Evolutionary conservation across 176 grass and related monocot species (phyloP).

Genomic region (Coix lacrymajobi): DNA sequence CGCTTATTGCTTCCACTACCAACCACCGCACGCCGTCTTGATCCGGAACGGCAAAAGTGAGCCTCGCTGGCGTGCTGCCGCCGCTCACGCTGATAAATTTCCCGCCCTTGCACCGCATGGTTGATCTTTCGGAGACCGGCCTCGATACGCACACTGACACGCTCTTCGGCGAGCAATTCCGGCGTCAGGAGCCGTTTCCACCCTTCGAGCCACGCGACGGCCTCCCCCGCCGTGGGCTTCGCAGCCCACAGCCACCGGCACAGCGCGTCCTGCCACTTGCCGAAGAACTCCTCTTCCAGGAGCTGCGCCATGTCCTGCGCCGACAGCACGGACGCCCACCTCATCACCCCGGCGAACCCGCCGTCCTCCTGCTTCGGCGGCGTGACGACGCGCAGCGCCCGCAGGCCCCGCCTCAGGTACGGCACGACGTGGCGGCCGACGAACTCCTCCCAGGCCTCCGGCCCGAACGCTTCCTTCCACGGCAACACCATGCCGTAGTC

Average conservation of each 20-base stretch:
- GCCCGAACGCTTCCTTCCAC: constrained; percentile 60
- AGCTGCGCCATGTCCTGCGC: constrained; percentile 49
- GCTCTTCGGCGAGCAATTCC: constrained; percentile 53
- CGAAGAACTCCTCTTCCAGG: constrained; percentile 60
- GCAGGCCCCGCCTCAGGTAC: constrained; percentile 34
- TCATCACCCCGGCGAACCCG: constrained; percentile 54
- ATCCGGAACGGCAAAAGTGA: neutral
- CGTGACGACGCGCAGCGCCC: constrained; percentile 35
- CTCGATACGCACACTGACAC: constrained; percentile 29
- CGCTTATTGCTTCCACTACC: neutral
- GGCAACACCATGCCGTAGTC: constrained; percentile 40
- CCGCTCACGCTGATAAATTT: constrained; percentile 19
- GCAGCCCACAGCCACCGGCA: constrained; percentile 37
- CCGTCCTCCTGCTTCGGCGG: constrained; percentile 30
- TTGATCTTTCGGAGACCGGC: constrained; percentile 43
- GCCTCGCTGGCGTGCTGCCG: neutral
- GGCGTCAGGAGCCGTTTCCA: constrained; percentile 54
- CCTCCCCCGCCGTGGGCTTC: constrained; percentile 27
- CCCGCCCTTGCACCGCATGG: constrained; percentile 19
- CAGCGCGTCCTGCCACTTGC: constrained; percentile 50
- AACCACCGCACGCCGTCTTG: neutral
- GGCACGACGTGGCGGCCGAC: constrained; percentile 36
- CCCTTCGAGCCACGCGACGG: constrained; percentile 45
- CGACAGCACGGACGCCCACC: constrained; percentile 55
- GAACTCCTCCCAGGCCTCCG: constrained; percentile 45